Conservation (phyloP, 2,329 filamentous ascomycete genomes). For the Daldinia sp. region DNA sequence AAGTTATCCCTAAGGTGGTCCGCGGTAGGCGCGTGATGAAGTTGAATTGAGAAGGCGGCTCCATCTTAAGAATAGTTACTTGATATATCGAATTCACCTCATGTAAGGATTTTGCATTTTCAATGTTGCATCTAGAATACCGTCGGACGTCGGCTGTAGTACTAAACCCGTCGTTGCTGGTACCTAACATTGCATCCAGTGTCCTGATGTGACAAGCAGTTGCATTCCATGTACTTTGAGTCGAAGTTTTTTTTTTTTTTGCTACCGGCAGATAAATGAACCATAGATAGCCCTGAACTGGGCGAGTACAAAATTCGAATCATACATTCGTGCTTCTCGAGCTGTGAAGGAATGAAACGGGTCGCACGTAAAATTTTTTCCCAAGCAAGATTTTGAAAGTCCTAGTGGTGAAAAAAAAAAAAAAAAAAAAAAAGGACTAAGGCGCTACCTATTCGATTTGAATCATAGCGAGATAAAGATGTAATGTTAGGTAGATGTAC, state of each 20-base stretch:
- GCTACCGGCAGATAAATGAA: slow-evolving; percentile 4
- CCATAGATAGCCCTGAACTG: background rate
- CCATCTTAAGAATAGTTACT: background rate
- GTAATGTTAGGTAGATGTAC: too few relatives aligned
- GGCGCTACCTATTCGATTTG: background rate
- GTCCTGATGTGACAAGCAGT: background rate
- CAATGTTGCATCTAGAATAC: background rate
- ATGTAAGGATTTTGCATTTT: background rate
- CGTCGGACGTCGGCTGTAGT: slow-evolving; percentile 18
- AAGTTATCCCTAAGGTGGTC: background rate
- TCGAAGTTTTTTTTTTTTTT: background rate
- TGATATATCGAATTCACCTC: background rate
- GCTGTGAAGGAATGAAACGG: background rate
- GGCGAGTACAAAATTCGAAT: background rate
- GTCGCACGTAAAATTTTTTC: background rate
- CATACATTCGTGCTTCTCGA: background rate
- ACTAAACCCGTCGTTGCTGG: slow-evolving; percentile 22
- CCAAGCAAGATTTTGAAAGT: background rate
- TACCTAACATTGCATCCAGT: slow-evolving; percentile 11
- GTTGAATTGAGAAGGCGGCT: background rate
- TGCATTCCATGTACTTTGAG: background rate
- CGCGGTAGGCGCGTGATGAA: background rate
- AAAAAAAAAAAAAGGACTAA: background rate
- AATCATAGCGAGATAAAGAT: background rate
- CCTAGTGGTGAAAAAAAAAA: background rate